A percentile compares a stretch with the other conserved stretches of the same genome.
Evolutionary conservation across 495 filamentous ascomycete species (phyloP).

Genomic region (Penicillium psychrofluorescens): DNA sequence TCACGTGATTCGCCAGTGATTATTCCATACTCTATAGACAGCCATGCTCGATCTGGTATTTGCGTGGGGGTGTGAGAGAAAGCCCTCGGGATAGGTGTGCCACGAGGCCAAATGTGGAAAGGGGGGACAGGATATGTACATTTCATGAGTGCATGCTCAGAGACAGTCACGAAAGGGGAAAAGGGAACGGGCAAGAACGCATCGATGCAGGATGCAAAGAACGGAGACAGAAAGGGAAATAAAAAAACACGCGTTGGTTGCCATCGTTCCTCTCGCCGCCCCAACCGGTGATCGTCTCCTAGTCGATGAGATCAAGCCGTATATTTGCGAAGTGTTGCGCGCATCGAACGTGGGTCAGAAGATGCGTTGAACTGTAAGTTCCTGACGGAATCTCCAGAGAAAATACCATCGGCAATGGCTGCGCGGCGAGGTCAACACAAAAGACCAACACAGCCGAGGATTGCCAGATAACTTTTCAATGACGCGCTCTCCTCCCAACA

Average conservation of each 20-base stretch:
- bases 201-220: constrained; percentile 7
- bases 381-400: not conserved
- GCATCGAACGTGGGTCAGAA: not conserved
- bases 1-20: constrained; percentile 23
- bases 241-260: constrained; percentile 1
- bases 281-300: constrained; percentile 2
- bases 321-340: not conserved
- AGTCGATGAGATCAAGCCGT: constrained; percentile 5
- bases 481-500: not conserved
- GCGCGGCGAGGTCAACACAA: not conserved
- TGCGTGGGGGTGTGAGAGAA: constrained; percentile 15
- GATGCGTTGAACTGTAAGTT: not conserved
- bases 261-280: constrained; percentile 6
- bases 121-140: constrained; percentile 29
- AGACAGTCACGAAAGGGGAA: constrained; percentile 12
- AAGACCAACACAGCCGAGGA: not conserved
- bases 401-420: constrained; percentile 8
- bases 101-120: constrained; percentile 10
- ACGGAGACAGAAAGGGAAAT: not conserved
- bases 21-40: constrained; percentile 34
- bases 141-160: constrained; percentile 27
- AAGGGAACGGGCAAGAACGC: constrained; percentile 8
- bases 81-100: constrained; percentile 6
- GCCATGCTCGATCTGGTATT: constrained; percentile 25
- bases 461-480: not conserved